Percentiles rank a stretch among this genome's conserved stretches.
phyloP scores from a whole-genome alignment of 148 eudicot species.

The Camellia sinensis region DNA sequence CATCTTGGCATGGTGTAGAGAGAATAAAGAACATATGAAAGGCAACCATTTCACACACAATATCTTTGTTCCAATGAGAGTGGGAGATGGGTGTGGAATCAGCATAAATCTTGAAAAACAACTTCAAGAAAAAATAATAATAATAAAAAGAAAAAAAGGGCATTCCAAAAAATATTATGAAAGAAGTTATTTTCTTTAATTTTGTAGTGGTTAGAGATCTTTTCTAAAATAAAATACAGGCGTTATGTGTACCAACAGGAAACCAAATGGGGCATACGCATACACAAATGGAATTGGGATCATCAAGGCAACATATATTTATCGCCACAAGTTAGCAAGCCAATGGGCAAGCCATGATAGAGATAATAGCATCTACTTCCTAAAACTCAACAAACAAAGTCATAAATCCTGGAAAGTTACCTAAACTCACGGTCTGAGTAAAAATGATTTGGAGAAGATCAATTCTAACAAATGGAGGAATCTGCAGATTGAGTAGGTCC shows the following conservation, averaged over 20 bases:
- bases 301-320: no score
- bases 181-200: not conserved
- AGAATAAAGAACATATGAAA: no score
- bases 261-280: not conserved
- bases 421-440: slow-evolving; percentile 64
- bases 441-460: slow-evolving; percentile 73
- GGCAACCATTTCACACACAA: no score
- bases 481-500: slow-evolving; percentile 55
- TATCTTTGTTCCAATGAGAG: not conserved
- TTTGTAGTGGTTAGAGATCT: not conserved
- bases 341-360: no score
- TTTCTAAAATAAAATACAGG: not conserved
- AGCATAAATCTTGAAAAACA: not conserved
- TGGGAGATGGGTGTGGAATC: not conserved
- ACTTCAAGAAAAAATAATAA: no score
- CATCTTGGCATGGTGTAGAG: no score
- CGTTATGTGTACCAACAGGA: slow-evolving; percentile 1
- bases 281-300: no score
- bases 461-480: slow-evolving; percentile 84
- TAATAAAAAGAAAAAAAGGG: no score
- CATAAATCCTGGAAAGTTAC: slow-evolving; percentile 28
- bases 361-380: no score
- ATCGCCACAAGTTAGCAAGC: no score
- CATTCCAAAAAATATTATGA: not conserved
- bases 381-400: no score